Evolutionary conservation across 352 stramenopile species (phyloP), one percentile per base, ranked within the genome.

Genomic region (Pythium vanterpoolii): DNA sequence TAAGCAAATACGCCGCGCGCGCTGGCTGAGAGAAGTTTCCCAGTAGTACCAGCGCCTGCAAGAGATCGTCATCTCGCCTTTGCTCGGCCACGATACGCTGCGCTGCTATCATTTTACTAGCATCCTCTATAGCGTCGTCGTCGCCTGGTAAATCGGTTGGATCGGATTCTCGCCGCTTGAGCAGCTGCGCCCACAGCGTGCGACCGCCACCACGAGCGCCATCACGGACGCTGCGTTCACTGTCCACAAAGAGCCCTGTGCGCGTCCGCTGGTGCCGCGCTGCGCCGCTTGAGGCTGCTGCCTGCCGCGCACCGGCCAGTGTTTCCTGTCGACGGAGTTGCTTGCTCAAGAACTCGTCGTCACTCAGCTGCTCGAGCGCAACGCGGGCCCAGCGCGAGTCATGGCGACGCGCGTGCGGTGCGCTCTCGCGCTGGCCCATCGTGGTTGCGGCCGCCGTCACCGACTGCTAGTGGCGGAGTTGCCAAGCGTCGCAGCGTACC

Each of bases 381-480:
- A 93, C 60, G n/a, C 78, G 72, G n/a, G 72, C 66, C 83, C 83
- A 93, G 8, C 79, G 79, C 56, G 82, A 42, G 60, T 91, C 81
- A 21, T 70, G 55, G n/a, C 83, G 77, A 3, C 60, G 67, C 43
- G 49, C 11, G n/a, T 19, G 24, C n/a, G 42, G 23, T 18, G 33
- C n/a, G 48, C 53, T 69, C 54, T 64, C 55, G 21, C 23, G 46
- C 21, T 69, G 54, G 33, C 62, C 54, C 54, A 69, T 64, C 3
- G 30, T 21, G 9, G 39, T 26, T 33, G 34, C 7, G 9, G 21
- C 10, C 19, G 6, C 21, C 24, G 11, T 21, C 24, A 11, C 18
- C 21, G n/a, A n/a, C n/a, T n/a, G n/a, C n/a, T n/a, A 27, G 21
- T 4, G 42, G 18, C 42, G 19, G 13, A 7, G n/a, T 27, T 16